Evolutionary conservation across 2,329 filamentous ascomycete species (phyloP), one percentile per base, ranked within the genome.

Genomic region (Herpotrichia juniperi): DNA sequence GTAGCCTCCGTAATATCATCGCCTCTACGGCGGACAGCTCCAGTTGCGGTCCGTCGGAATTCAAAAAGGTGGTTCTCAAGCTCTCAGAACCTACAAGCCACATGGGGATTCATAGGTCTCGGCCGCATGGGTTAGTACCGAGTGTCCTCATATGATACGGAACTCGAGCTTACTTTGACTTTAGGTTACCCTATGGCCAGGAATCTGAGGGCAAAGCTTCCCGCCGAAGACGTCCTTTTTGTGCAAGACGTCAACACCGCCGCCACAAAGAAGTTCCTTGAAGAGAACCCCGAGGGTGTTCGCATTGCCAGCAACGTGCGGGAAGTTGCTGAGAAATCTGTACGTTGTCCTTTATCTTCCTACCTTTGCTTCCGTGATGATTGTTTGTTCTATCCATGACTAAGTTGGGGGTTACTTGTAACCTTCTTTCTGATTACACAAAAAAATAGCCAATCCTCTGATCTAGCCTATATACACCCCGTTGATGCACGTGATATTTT

Each of bases 391-490:
- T 77, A 79, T 81, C 75, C 79, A 87, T 88, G 86, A 88, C 85
- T 87, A 89, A 89, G 85, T 88, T 87, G 85, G 85, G 82, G 75
- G 76, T 78, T 75, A 78, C 76, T 78, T 72, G 79, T 78, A 72
- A 72, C 74, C 78, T 80, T 79, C 79, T 54, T 65, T 71, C 69
- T 88, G 86, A 88, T 89, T 88, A 82, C 67, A 69, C 75, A 69
- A 74, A 78, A 74, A 79, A 77, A 85, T 81, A 89, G 86, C 87
- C 86, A 89, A 89, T 89, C 87, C 85, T 88, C 86, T 88, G 86
- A 87, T 68, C 47, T 16, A 30, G 34, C 47, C 46, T 55, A 31
- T 44, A 52, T 46, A 44, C 31, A 5, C 32, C 40, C 24, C 12
- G 26, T 43, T 19, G 4, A 11, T 35, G 24, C 24, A 34, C 21